These are phyloP conservation scores for Saccharomycopsis fibuligera DNA, from an alignment of 805 yeast genomes.

Conservation along the genomic window DNA sequence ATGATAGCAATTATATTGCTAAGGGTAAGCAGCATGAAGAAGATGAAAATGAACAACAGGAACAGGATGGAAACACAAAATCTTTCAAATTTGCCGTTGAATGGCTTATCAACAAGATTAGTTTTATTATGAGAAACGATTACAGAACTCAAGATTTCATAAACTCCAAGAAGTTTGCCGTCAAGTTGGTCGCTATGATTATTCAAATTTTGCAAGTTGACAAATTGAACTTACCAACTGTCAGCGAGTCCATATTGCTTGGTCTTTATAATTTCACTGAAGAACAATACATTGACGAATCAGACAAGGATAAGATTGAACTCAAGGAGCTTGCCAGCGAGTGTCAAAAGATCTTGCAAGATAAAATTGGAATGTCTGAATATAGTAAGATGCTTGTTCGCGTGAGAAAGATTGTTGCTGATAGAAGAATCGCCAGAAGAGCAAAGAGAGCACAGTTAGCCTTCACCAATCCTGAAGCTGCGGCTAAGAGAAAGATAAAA, in stretches of 20 bases:
- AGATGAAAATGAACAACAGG: conserved; percentile 24
- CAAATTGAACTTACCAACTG: conserved; percentile 41
- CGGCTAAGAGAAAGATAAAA: conserved; percentile 71
- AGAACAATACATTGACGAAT: conserved; percentile 32
- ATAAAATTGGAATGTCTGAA: conserved; percentile 63
- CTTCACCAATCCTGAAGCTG: conserved; percentile 69
- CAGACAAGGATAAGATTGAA: conserved; percentile 39
- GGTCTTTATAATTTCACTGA: conserved; percentile 49
- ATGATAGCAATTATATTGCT: conserved; percentile 33
- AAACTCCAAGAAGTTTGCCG: conserved; percentile 58
- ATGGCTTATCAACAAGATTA: conserved; percentile 58
- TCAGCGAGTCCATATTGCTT: conserved; percentile 33
- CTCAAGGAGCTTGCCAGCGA: conserved; percentile 50
- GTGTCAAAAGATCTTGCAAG: conserved; percentile 60
- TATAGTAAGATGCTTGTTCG: conserved; percentile 55
- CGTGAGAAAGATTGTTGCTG: conserved; percentile 54
- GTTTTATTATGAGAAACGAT: conserved; percentile 63
- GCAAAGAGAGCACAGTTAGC: conserved; percentile 71
- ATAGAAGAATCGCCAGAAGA: conserved; percentile 69
- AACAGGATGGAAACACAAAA: conserved; percentile 9
- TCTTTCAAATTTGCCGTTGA: conserved; percentile 38
- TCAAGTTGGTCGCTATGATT: conserved; percentile 65
- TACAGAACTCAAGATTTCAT: conserved; percentile 45
- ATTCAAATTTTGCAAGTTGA: conserved; percentile 42
- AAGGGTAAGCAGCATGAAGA: conserved; percentile 27